phyloP scores from a whole-genome alignment of 176 grass and related monocot genomes.

The Musa beccarii region DNA sequence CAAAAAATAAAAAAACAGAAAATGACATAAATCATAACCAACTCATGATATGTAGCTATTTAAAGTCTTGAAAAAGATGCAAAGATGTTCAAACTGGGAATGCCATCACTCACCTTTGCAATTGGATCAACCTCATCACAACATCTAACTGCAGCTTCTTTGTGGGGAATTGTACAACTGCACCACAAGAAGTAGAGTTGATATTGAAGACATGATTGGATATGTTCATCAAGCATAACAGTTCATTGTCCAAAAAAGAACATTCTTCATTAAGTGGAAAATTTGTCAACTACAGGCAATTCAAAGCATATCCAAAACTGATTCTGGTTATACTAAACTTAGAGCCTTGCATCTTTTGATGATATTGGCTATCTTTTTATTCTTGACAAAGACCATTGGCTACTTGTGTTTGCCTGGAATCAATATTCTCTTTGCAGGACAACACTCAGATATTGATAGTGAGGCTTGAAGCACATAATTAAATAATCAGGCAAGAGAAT shows the following conservation, averaged over 20 bases:
- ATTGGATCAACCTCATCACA: conserved; percentile 93
- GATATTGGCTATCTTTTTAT: neutral
- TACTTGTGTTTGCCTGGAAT: neutral
- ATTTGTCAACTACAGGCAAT: neutral
- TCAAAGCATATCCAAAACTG: neutral
- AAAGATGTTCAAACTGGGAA: neutral
- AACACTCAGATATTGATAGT: neutral
- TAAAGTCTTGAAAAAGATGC: neutral
- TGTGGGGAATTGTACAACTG: conserved; percentile 92
- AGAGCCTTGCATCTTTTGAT: neutral
- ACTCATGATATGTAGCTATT: no score
- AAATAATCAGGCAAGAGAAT: no score
- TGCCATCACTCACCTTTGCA: conserved; percentile 53
- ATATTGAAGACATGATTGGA: conserved; percentile 11
- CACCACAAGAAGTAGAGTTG: conserved; percentile 20
- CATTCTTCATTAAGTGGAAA: neutral
- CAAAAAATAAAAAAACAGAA: neutral
- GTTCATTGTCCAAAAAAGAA: neutral
- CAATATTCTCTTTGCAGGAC: neutral
- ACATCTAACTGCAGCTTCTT: conserved; percentile 76
- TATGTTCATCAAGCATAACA: neutral
- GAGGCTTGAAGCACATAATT: neutral
- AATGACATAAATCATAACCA: no score
- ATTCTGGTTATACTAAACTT: neutral
- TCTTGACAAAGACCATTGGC: neutral